These are phyloP conservation scores for Phialophora verrucosa DNA, from an alignment of 2,329 filamentous ascomycete species.

Conservation along the genomic window DNA sequence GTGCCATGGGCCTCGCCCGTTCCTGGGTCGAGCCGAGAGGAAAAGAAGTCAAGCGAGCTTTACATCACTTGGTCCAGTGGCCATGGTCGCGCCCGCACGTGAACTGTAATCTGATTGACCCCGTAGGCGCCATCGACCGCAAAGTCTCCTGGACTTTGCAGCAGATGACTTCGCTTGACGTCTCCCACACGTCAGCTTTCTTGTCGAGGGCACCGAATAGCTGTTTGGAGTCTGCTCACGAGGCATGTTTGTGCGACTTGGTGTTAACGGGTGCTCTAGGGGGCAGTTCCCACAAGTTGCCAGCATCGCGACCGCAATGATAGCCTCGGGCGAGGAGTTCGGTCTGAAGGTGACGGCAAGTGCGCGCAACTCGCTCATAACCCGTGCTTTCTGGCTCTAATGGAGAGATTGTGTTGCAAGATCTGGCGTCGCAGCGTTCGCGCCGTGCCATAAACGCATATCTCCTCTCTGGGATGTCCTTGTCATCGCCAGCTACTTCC, in stretches of 20 bases:
- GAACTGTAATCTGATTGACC: constrained; percentile 13
- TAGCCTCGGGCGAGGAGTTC: neutral
- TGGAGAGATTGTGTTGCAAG: neutral
- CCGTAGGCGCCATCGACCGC: constrained; percentile 10
- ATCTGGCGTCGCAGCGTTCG: neutral
- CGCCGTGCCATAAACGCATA: neutral
- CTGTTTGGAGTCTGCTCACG: neutral
- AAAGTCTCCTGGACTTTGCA: constrained; percentile 1
- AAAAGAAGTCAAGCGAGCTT: neutral
- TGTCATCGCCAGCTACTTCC: constrained; percentile 38
- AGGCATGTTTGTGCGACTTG: neutral
- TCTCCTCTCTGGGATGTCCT: neutral
- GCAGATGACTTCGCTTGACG: neutral
- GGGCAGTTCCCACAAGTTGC: neutral
- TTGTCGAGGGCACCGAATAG: neutral
- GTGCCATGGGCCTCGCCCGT: constrained; percentile 5
- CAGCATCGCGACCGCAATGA: neutral
- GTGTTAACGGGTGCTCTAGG: neutral
- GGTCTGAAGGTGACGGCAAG: neutral
- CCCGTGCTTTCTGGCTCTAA: neutral
- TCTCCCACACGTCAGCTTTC: neutral
- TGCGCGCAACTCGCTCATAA: neutral
- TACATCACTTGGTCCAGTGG: constrained; percentile 4
- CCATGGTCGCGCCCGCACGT: constrained; percentile 1
- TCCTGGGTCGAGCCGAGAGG: constrained; percentile 10